Conservation (phyloP, 2,329 filamentous ascomycete genomes). For the Penicillium sp. region DNA sequence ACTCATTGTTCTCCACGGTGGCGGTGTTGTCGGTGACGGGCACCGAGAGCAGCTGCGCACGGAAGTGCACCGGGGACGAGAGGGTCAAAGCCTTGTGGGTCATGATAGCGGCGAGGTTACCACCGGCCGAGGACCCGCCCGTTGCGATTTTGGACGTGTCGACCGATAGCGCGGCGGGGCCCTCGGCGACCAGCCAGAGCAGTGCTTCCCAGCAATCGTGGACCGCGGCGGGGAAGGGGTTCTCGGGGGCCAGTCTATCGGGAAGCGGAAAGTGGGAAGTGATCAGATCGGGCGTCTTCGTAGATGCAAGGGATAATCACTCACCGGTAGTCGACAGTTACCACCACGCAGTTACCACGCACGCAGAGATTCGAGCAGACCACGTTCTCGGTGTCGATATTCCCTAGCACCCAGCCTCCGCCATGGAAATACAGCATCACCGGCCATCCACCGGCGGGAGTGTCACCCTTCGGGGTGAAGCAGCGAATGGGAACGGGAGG, state of each 20-base stretch:
- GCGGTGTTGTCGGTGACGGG: constrained; percentile 61
- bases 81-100: constrained; percentile 50
- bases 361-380: constrained; percentile 56
- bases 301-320: constrained; percentile 1
- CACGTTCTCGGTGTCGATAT: constrained; percentile 58
- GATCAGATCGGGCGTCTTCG: not conserved
- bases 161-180: constrained; percentile 38
- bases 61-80: constrained; percentile 41
- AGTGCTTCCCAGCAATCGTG: constrained; percentile 58
- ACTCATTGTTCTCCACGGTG: constrained; percentile 42
- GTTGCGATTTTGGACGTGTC: constrained; percentile 49
- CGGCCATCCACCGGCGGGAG: constrained; percentile 53
- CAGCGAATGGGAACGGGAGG: constrained; percentile 50
- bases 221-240: constrained; percentile 57
- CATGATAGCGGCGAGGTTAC: constrained; percentile 54
- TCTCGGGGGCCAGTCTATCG: constrained; percentile 54
- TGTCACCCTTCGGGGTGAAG: constrained; percentile 51
- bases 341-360: constrained; percentile 51
- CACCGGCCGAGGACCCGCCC: constrained; percentile 53
- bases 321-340: constrained; percentile 57
- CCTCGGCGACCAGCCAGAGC: constrained; percentile 47
- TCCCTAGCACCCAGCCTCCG: constrained; percentile 59
- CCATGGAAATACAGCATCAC: constrained; percentile 58
- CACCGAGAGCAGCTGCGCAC: constrained; percentile 55
- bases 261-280: not conserved